Base-by-base conservation (phyloP, 2,329 filamentous ascomycete species). In the Colletotrichum sp. region DNA sequence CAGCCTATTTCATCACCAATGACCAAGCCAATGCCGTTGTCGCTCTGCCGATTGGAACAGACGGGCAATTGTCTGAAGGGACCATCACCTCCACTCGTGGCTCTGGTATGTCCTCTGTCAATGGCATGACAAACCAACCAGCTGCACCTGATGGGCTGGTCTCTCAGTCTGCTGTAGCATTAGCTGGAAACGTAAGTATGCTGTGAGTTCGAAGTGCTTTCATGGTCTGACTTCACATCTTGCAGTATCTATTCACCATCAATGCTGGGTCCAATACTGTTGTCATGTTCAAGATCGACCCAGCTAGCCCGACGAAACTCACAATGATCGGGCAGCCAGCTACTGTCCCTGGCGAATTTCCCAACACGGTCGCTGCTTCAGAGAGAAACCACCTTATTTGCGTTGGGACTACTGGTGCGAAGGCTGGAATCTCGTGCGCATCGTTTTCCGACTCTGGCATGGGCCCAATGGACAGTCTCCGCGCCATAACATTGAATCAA, bases 1-100 rank as follows among this genome's bases (percentile, higher is more conserved):
- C 90, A 0, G 79, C 92, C 21, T 92, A 92, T 80, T 82, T 92
- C 69, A 82, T 91, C 52, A 90, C 87, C 43, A 93, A 93, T 77
- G 85, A 89, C 4, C 77, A 85, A 0, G 76, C 78, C 12, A 90
- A 92, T 69, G 80, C 85, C 0, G 84, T 92, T 3, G 83, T 91
- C 2, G 87, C 90, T 0, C 69, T 92, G 2, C 85, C 87, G 0
- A 85, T 92, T 38, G 82, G 80, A 0, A 61, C 77, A 0, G 83
- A 90, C 70, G 90, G 91, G 0, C 85, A 82, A 18, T 82, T 92
- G 0, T 85, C 83, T 0, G 80, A 81, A 4, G 88, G 86, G 1
- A 82, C 82, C 2, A 79, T 84, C 2, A 89, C 85, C 1, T 67
- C 82, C 2, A 90, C 90, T 3, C 87, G 88, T 1, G 90, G 90